Base-by-base conservation (phyloP, 176 grass and related monocot genomes). In the Aechmea fasciata region DNA sequence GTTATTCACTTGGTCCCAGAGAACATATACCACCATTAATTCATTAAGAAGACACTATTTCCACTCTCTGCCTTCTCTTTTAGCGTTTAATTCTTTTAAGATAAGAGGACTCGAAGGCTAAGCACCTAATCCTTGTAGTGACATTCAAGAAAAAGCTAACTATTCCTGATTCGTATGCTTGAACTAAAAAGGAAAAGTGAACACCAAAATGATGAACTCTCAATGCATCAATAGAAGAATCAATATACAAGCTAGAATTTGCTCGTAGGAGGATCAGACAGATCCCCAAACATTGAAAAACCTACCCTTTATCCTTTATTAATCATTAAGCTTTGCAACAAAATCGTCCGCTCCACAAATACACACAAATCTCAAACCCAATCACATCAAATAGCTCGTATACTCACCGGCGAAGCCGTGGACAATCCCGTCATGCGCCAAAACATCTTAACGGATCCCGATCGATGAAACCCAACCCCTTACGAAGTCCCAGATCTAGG, bases 351-450 rank as follows among this genome's bases (percentile, higher is more conserved):
- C 33, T 41, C 33, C 33, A 7, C 33, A 41, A 41, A 41, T 41
- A 41, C 33, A 41, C 33, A 41, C 33, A 5, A 41, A 41, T 41
- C 33, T 41, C 3, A 41, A 41, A 7, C 33, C 33, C 33, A 6
- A 41, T 41, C 33, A 41, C 33, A 41, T 41, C 33, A 41, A 55
- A 3, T 15, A 11, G 29, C 69, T 55, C 22, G 28, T 33, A 72
- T 2, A 84, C 71, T 67, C 72, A 84, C 82, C 11, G 82, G 82
- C 48, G 82, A 84, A 51, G 76, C 57, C 55, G 77, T 70, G 13
- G 77, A 79, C 11, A 84, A 67, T 29, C 75, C 77, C 13, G 77
- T 75, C 82, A 84, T 84, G 54, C 82, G 82, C 82, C 82, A 84
- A 47, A 84, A 84, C 82, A 84, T 84, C 71, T 84, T 79, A 66